Conservation (phyloP, 257 asterid species). For the Solanum appendiculatum region DNA sequence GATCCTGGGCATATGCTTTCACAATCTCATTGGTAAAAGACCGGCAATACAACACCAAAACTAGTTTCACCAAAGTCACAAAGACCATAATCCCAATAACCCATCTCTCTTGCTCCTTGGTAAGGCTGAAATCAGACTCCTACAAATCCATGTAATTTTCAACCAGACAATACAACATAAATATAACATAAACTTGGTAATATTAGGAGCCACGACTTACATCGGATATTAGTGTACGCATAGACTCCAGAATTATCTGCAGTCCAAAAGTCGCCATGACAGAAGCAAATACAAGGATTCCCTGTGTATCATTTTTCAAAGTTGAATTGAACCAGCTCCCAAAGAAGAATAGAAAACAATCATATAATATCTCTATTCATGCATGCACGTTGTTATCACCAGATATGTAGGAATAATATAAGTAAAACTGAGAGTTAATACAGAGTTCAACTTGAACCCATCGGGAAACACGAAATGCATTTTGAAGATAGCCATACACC, state of each 20-base stretch:
- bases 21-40: constrained; percentile 47
- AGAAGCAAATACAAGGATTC: constrained; percentile 55
- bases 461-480: background rate
- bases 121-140: constrained; percentile 28
- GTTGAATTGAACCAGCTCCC: background rate
- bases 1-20: constrained; percentile 50
- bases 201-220: constrained; percentile 12
- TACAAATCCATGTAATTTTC: background rate
- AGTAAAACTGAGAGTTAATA: background rate
- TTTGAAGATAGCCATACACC: background rate
- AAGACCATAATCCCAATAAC: constrained; percentile 42
- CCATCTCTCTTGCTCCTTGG: constrained; percentile 42
- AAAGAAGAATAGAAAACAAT: background rate
- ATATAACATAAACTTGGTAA: background rate
- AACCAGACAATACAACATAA: background rate
- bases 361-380: background rate
- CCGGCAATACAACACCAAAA: constrained; percentile 37
- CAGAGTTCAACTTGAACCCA: background rate
- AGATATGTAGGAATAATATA: background rate
- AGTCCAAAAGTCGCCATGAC: constrained; percentile 53
- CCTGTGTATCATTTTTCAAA: constrained; percentile 19
- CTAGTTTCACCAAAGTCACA: constrained; percentile 39
- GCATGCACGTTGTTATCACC: background rate
- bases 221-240: constrained; percentile 30
- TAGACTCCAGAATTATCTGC: constrained; percentile 41